A percentile compares a stretch with the other conserved stretches of the same genome.
These are phyloP conservation scores for Colletotrichum sp. DNA, from an alignment of 2,329 filamentous ascomycete species.

Conservation along the genomic window DNA sequence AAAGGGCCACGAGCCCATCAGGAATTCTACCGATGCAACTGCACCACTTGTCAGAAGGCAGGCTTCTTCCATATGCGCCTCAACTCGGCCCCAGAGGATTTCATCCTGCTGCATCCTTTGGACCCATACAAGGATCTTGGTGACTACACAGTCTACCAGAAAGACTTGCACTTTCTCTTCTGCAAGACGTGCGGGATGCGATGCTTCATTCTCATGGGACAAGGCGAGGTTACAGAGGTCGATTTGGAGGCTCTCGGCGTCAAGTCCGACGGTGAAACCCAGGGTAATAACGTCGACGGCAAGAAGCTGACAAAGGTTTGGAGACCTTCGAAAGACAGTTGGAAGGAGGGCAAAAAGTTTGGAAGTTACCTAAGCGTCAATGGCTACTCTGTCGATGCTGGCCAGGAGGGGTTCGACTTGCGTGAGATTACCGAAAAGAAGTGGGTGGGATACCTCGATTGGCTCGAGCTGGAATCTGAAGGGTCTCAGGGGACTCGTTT, in stretches of 20 bases:
- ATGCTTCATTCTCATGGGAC: slow-evolving; percentile 44
- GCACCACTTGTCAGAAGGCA: slow-evolving; percentile 53
- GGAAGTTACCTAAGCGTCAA: slow-evolving; percentile 42
- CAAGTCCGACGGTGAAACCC: background rate
- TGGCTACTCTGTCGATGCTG: slow-evolving; percentile 38
- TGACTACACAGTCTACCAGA: slow-evolving; percentile 40
- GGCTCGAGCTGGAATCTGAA: slow-evolving; percentile 8
- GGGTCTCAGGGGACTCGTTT: slow-evolving; percentile 1
- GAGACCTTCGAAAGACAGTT: slow-evolving; percentile 32
- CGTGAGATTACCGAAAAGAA: slow-evolving; percentile 39
- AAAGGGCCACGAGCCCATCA: slow-evolving; percentile 25
- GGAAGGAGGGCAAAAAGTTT: slow-evolving; percentile 24
- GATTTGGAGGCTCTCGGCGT: slow-evolving; percentile 24
- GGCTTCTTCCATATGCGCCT: slow-evolving; percentile 50
- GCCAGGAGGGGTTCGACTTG: slow-evolving; percentile 41
- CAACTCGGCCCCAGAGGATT: slow-evolving; percentile 40
- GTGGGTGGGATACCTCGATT: slow-evolving; percentile 31
- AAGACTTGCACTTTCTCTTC: slow-evolving; percentile 46
- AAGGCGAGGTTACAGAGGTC: slow-evolving; percentile 32
- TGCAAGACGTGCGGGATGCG: slow-evolving; percentile 51
- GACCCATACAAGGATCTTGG: slow-evolving; percentile 41
- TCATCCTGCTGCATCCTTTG: slow-evolving; percentile 48
- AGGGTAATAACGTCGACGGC: background rate
- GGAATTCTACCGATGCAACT: slow-evolving; percentile 50
- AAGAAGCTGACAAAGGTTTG: slow-evolving; percentile 28